Base-by-base conservation (phyloP, 129 eudicot genomes). In the Glebionis coronaria region DNA sequence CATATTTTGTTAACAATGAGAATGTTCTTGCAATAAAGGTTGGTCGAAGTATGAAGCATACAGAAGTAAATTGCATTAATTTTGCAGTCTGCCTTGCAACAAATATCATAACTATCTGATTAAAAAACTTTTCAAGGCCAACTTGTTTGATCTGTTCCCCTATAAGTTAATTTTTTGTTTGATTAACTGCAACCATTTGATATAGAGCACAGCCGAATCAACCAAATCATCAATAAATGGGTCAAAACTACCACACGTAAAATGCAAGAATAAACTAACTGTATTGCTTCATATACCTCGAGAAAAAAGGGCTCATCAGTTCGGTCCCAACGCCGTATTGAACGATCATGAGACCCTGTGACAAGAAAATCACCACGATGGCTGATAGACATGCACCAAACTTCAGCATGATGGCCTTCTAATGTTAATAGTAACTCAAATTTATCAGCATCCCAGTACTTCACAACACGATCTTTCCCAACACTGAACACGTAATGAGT, bases 361-460 rank as follows among this genome's bases (percentile, higher is more conserved):
- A 89, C 88, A 46, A 94, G 70, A 81, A 86, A 94, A 84, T 94
- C 99, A 59, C 99, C 97, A 70, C 93, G 99, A 49, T 83, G 83
- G 81, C 99, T 94, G 67, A 89, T 72, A 50, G 97, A 76, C 65
- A 87, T 75, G 52, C 97, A 94, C 95, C 97, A 94, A 65, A 94
- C 68, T 76, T 89, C 95, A 5, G 97, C 90, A 76, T 94, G 97
- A 63, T 94, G 99, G 62, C 99, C 99, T 63, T 94, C 95, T 40
- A 94, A 88, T 53, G 99, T 94, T 79, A 94, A 76, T 69, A 94
- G 99, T 77, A 94, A 69, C 72, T 94, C 99, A 82, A 94, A 94
- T 74, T 94, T 94, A 85, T 94, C 99, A 4, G 93, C 97, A 79
- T 94, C 99, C 99, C 99, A 94, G 74, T 94, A 94, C 47, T 94